A percentile compares a stretch with the other conserved stretches of the same genome.
Conservation (phyloP, 306 rosid genomes). For the Castanea mollissima region DNA sequence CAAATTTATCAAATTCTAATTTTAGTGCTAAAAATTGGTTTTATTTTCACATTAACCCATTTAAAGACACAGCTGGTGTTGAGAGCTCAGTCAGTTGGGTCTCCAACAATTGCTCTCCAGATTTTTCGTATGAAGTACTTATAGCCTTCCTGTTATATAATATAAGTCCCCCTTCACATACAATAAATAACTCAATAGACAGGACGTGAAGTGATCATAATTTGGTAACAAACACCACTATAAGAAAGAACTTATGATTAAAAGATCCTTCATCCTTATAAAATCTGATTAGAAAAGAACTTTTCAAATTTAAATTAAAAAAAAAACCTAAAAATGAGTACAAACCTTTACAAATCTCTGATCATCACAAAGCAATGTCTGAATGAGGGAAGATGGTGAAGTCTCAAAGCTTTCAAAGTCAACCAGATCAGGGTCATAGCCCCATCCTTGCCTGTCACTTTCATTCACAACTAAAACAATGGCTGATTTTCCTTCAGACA, state of each 20-base stretch:
- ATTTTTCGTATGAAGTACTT: background rate
- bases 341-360: constrained; percentile 52
- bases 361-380: constrained; percentile 47
- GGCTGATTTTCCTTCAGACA: constrained; percentile 76
- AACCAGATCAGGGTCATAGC: constrained; percentile 29
- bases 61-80: background rate
- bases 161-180: background rate
- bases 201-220: constrained; percentile 8
- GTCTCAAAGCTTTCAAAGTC: constrained; percentile 38
- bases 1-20: background rate
- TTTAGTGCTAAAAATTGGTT: background rate
- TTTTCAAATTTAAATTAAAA: background rate
- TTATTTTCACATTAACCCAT: background rate
- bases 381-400: constrained; percentile 33
- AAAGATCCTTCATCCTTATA: background rate
- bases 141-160: background rate
- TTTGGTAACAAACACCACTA: constrained; percentile 7
- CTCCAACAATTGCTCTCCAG: background rate
- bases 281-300: constrained; percentile 5
- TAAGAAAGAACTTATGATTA: background rate
- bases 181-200: background rate
- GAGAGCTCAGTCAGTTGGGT: background rate
- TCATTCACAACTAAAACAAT: constrained; percentile 57
- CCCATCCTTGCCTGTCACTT: constrained; percentile 26
- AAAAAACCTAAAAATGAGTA: constrained; percentile 2